Evolutionary conservation across 768 basidiomycete genomes (phyloP).

Genomic region (Suillus ampliporus): DNA sequence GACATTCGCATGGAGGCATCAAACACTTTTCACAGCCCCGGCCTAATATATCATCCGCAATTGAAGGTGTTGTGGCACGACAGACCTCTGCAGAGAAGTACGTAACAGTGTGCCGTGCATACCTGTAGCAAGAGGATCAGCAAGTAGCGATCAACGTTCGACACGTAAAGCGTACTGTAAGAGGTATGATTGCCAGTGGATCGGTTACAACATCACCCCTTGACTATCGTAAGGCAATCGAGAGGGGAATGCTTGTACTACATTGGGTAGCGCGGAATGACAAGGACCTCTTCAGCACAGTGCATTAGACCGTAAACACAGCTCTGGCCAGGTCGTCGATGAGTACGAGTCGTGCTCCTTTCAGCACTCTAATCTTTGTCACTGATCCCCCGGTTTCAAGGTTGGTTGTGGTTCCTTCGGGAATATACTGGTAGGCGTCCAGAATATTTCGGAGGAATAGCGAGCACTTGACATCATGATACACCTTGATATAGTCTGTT

Average conservation of each 20-base stretch:
- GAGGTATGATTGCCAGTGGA: background rate
- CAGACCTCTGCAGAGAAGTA: background rate
- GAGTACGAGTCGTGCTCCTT: slow-evolving; percentile 53
- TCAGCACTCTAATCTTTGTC: slow-evolving; percentile 50
- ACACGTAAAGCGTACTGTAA: background rate
- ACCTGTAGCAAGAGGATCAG: background rate
- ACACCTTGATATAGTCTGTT: slow-evolving; percentile 62
- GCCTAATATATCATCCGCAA: background rate
- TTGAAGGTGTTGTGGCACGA: background rate
- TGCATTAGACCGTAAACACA: slow-evolving; percentile 44
- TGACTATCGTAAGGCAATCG: background rate
- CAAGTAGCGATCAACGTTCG: background rate
- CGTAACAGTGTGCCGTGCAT: background rate
- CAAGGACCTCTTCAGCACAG: background rate
- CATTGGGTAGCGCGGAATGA: background rate
- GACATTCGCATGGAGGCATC: background rate
- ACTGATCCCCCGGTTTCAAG: slow-evolving; percentile 8
- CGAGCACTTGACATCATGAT: slow-evolving; percentile 56
- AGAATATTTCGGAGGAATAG: slow-evolving; percentile 56
- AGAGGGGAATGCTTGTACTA: too few relatives aligned
- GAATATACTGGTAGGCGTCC: slow-evolving; percentile 53
- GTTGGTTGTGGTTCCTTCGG: slow-evolving; percentile 6
- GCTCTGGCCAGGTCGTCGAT: slow-evolving; percentile 53
- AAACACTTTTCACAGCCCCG: background rate
- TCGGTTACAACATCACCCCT: background rate